Percentiles rank a stretch among this genome's conserved stretches.
Evolutionary conservation across 2,329 filamentous ascomycete species (phyloP).

Genomic region (Hawksworthiomyces lignivorus): DNA sequence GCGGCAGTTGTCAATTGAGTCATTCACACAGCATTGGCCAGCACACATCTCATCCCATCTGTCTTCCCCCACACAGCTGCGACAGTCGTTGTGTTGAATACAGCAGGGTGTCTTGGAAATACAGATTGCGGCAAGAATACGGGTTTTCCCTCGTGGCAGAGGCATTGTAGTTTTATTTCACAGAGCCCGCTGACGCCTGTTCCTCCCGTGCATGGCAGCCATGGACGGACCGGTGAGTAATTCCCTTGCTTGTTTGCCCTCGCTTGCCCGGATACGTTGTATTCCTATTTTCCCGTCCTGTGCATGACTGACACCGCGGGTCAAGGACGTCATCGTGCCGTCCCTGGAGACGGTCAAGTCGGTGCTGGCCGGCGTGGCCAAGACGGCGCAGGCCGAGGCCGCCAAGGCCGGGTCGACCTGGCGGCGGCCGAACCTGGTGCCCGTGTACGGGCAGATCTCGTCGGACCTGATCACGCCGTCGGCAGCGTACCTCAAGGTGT

Average conservation of each 20-base stretch:
- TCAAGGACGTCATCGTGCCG: conserved; percentile 18
- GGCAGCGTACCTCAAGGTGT: conserved; percentile 89
- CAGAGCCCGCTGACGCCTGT: too few relatives aligned
- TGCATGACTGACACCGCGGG: too few relatives aligned
- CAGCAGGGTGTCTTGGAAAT: too few relatives aligned
- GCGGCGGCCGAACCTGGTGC: conserved; percentile 16
- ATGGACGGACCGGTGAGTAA: conserved; percentile 14
- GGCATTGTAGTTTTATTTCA: too few relatives aligned
- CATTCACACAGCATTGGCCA: too few relatives aligned
- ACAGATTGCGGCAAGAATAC: too few relatives aligned
- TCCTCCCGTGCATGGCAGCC: conserved; percentile 8
- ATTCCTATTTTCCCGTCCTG: neutral
- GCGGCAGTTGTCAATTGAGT: too few relatives aligned
- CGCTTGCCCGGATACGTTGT: neutral
- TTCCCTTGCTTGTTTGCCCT: neutral
- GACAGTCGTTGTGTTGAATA: too few relatives aligned
- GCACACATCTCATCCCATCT: too few relatives aligned
- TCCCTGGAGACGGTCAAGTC: conserved; percentile 19
- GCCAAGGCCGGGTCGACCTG: conserved; percentile 10
- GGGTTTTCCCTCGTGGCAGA: too few relatives aligned
- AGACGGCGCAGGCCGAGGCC: conserved; percentile 8
- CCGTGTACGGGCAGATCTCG: conserved; percentile 20
- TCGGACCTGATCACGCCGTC: conserved; percentile 92
- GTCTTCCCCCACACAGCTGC: too few relatives aligned
- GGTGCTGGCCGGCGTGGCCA: conserved; percentile 11